A percentile compares a stretch with the other conserved stretches of the same genome.
Conservation (phyloP, 2,329 filamentous ascomycete species). For the Penicillium sp. region DNA sequence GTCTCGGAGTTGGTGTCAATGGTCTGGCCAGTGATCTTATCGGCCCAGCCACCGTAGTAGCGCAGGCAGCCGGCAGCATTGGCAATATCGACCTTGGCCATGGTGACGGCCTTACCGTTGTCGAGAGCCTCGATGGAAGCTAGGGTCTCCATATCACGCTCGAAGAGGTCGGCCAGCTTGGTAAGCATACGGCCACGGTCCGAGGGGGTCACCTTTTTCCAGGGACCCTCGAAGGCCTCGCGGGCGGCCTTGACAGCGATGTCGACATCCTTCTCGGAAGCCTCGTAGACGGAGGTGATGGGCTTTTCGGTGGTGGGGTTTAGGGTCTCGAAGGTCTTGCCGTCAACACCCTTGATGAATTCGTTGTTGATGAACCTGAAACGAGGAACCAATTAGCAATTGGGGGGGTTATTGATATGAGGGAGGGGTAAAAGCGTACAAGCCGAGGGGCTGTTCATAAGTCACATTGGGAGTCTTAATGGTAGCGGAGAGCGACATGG, state of each 20-base stretch:
- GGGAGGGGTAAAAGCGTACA: slow-evolving; percentile 27
- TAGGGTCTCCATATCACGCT: slow-evolving; percentile 74
- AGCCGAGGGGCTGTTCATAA: slow-evolving; percentile 45
- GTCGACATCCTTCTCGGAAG: slow-evolving; percentile 74
- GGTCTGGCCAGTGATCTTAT: slow-evolving; percentile 89
- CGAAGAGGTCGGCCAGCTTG: slow-evolving; percentile 77
- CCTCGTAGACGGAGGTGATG: slow-evolving; percentile 80
- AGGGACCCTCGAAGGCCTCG: slow-evolving; percentile 75
- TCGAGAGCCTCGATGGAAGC: slow-evolving; percentile 80
- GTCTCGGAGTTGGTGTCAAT: slow-evolving; percentile 75
- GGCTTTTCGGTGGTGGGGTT: slow-evolving; percentile 84
- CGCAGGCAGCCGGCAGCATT: slow-evolving; percentile 70
- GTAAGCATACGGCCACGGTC: slow-evolving; percentile 67
- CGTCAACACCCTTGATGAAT: slow-evolving; percentile 77
- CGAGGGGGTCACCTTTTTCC: slow-evolving; percentile 68
- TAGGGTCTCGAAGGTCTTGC: slow-evolving; percentile 88
- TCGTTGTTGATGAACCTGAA: slow-evolving; percentile 46
- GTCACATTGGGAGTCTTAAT: slow-evolving; percentile 43
- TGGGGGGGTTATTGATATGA: not conserved
- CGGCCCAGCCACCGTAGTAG: slow-evolving; percentile 91
- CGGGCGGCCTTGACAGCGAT: slow-evolving; percentile 81
- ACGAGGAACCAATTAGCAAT: slow-evolving; percentile 67
- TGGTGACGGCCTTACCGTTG: slow-evolving; percentile 45
- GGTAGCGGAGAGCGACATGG: slow-evolving; percentile 41
- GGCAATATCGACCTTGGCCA: slow-evolving; percentile 68